Percentiles rank a stretch among this genome's conserved stretches.
These are phyloP conservation scores for Fusarium globosum DNA, from an alignment of 2,329 filamentous ascomycete species.

Conservation along the genomic window DNA sequence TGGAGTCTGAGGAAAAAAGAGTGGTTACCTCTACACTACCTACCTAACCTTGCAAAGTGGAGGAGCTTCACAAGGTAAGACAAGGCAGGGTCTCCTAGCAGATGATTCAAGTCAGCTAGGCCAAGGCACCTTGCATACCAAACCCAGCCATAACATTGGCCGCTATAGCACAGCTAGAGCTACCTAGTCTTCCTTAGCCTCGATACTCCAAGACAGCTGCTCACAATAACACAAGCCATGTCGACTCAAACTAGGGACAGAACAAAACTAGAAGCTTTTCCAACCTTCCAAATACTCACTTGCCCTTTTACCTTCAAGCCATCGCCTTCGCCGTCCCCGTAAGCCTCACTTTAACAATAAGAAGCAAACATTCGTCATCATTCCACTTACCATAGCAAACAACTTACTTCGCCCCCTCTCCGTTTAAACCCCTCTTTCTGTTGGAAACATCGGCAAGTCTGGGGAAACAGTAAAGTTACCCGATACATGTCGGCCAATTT, in stretches of 20 bases:
- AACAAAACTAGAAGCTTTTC: constrained; percentile 1
- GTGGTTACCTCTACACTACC: not conserved
- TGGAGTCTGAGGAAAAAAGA: not conserved
- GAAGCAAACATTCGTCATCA: not conserved
- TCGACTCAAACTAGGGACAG: not conserved
- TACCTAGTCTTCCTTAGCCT: not conserved
- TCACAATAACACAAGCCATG: not conserved
- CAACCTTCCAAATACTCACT: not conserved
- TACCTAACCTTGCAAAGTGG: not conserved
- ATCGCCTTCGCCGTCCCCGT: constrained; percentile 27
- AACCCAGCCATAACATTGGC: not conserved
- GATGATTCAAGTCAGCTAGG: not conserved
- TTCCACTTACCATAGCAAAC: not conserved
- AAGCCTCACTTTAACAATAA: not conserved
- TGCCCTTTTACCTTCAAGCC: not conserved
- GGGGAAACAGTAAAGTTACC: not conserved
- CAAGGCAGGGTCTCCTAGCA: not conserved
- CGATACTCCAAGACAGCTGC: not conserved
- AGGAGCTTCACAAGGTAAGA: not conserved
- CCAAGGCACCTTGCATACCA: not conserved
- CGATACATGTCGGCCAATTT: constrained; percentile 11
- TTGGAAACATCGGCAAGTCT: not conserved
- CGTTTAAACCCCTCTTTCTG: not conserved
- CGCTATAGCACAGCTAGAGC: not conserved
- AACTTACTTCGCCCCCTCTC: not conserved